A percentile compares a stretch with the other conserved stretches of the same genome.
phyloP scores from a whole-genome alignment of 805 yeast species.

The Saturnispora ahearnii region DNA sequence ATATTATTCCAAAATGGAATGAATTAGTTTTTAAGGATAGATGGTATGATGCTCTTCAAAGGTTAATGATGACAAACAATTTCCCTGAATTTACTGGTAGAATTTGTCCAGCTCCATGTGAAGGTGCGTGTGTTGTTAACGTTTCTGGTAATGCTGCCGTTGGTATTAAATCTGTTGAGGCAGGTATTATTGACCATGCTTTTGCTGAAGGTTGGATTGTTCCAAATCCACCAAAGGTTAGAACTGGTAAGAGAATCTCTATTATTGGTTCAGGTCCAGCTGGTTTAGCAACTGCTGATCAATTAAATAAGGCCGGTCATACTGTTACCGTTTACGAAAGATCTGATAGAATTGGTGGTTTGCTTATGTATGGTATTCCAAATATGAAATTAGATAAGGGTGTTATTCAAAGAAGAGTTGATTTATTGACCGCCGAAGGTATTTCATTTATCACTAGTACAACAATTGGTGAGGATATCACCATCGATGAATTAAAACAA shows the following conservation, averaged over 20 bases:
- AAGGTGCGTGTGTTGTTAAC: constrained; percentile 82
- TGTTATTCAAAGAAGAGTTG: constrained; percentile 87
- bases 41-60: constrained; percentile 89
- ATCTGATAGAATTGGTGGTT: constrained; percentile 92
- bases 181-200: constrained; percentile 93
- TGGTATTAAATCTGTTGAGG: constrained; percentile 91
- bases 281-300: constrained; percentile 95
- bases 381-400: constrained; percentile 95
- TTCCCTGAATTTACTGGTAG: constrained; percentile 98
- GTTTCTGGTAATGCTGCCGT: constrained; percentile 92
- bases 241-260: constrained; percentile 83
- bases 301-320: constrained; percentile 94
- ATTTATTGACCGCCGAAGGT: constrained; percentile 85
- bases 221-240: constrained; percentile 65
- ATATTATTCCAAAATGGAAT: constrained; percentile 96
- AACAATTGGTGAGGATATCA: constrained; percentile 76
- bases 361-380: constrained; percentile 98
- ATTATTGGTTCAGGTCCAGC: constrained; percentile 96
- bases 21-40: constrained; percentile 90
- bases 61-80: constrained; percentile 91
- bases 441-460: constrained; percentile 66
- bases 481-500: constrained; percentile 57
- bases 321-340: constrained; percentile 86
- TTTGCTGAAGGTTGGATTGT: constrained; percentile 95
- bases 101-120: constrained; percentile 98